Conservation (phyloP, 2,329 filamentous ascomycete species). For the Xenoacremonium recifei region DNA sequence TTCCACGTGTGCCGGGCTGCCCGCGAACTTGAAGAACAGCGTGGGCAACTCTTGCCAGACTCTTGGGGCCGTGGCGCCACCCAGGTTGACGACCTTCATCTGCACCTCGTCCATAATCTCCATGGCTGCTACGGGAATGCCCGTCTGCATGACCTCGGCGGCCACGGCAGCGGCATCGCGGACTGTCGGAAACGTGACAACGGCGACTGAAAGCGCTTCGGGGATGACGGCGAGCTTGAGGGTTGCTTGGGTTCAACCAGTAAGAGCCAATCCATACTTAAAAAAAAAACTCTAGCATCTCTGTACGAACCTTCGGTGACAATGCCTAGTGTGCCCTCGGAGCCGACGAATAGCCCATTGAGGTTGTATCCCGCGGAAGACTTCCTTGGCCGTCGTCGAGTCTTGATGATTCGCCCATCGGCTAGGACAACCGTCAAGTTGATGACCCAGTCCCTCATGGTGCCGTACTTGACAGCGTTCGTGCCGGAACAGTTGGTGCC, state of each 20-base stretch:
- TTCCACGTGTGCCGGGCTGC: constrained; percentile 72
- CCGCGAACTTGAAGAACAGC: constrained; percentile 83
- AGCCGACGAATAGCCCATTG: constrained; percentile 76
- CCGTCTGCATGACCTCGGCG: constrained; percentile 71
- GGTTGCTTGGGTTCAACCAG: constrained; percentile 48
- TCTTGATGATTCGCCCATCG: constrained; percentile 78
- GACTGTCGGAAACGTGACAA: constrained; percentile 76
- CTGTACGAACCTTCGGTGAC: constrained; percentile 64
- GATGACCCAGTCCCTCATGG: constrained; percentile 87
- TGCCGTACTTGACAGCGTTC: constrained; percentile 78
- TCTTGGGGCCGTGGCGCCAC: constrained; percentile 64
- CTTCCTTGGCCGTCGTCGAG: constrained; percentile 73
- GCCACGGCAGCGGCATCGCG: constrained; percentile 74
- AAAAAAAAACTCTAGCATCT: not conserved
- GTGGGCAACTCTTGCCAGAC: constrained; percentile 76
- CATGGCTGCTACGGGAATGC: constrained; percentile 72
- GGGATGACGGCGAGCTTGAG: constrained; percentile 77
- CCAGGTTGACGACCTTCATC: constrained; percentile 78
- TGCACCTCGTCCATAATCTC: constrained; percentile 89
- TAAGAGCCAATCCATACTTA: not conserved
- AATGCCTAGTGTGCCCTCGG: constrained; percentile 77
- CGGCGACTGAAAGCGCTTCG: constrained; percentile 73
- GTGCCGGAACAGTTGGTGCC: constrained; percentile 77
- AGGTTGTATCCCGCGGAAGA: constrained; percentile 82
- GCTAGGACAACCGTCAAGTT: constrained; percentile 79